A percentile compares a stretch with the other conserved stretches of the same genome.
These are phyloP conservation scores for Saturnispora diversa DNA, from an alignment of 805 yeast genomes.

Conservation along the genomic window DNA sequence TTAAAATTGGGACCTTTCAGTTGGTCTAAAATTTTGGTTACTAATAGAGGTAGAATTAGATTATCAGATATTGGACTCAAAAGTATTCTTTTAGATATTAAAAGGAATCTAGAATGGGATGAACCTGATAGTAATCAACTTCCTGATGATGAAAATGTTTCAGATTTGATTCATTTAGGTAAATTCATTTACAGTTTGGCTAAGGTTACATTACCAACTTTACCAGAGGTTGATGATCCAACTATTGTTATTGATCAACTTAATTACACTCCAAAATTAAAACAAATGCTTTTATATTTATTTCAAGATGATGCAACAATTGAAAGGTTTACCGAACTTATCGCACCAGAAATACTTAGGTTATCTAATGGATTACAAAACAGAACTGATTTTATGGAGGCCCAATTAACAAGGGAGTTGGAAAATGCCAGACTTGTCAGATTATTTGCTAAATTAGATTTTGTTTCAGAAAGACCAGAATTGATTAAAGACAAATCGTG, in stretches of 20 bases:
- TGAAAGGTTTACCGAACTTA: constrained; percentile 31
- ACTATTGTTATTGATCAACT: constrained; percentile 24
- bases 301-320: constrained; percentile 24
- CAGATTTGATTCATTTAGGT: constrained; percentile 58
- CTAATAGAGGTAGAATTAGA: constrained; percentile 64
- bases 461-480: constrained; percentile 69
- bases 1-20: constrained; percentile 57
- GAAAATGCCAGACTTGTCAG: constrained; percentile 87
- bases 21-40: constrained; percentile 62
- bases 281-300: constrained; percentile 35
- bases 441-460: constrained; percentile 71
- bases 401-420: constrained; percentile 58
- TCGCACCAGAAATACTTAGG: constrained; percentile 39
- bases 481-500: constrained; percentile 45
- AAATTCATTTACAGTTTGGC: constrained; percentile 50
- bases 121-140: constrained; percentile 17
- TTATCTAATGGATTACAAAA: constrained; percentile 44
- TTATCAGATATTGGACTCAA: constrained; percentile 62
- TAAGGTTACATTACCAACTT: constrained; percentile 23
- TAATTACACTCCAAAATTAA: constrained; percentile 39
- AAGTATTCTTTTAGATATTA: constrained; percentile 46
- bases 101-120: constrained; percentile 24
- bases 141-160: constrained; percentile 24
- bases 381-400: constrained; percentile 50
- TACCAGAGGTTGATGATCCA: constrained; percentile 13